phyloP scores from a whole-genome alignment of 192 early-diverging fungal species.

The Coemansia sp. region DNA sequence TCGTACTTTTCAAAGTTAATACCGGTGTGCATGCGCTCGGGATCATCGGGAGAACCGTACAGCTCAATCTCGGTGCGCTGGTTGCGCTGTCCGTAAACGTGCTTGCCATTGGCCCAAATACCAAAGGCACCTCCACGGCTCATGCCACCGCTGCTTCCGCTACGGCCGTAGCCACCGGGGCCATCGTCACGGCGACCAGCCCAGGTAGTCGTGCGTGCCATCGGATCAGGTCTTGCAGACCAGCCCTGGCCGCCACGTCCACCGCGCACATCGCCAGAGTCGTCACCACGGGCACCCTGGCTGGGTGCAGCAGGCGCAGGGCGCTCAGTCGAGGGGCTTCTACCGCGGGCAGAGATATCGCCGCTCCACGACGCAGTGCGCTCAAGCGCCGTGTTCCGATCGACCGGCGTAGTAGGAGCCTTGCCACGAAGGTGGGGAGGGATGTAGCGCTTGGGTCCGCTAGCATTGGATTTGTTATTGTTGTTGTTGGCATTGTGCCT shows the following conservation, averaged over 20 bases:
- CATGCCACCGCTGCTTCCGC: conserved; percentile 19
- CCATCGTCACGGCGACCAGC: conserved; percentile 47
- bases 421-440: conserved; percentile 66
- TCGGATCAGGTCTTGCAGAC: conserved; percentile 29
- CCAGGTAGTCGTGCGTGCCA: conserved; percentile 54
- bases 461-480: not conserved
- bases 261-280: conserved; percentile 40
- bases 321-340: conserved; percentile 45
- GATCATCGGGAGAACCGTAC: conserved; percentile 69
- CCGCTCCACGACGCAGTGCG: conserved; percentile 55
- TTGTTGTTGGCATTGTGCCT: conserved; percentile 14
- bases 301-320: conserved; percentile 11
- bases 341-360: conserved; percentile 38
- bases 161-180: conserved; percentile 26
- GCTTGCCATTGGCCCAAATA: conserved; percentile 75
- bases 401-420: conserved; percentile 47
- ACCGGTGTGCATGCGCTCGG: conserved; percentile 78
- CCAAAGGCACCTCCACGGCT: conserved; percentile 53
- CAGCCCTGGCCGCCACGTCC: conserved; percentile 42
- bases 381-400: conserved; percentile 46
- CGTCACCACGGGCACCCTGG: conserved; percentile 36
- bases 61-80: conserved; percentile 77
- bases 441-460: conserved; percentile 56
- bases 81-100: conserved; percentile 75
- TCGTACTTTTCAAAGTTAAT: conserved; percentile 99